Evolutionary conservation across 2,329 filamentous ascomycete species (phyloP), one percentile per base, ranked within the genome.

Genomic region (Monosporascus sp.): DNA sequence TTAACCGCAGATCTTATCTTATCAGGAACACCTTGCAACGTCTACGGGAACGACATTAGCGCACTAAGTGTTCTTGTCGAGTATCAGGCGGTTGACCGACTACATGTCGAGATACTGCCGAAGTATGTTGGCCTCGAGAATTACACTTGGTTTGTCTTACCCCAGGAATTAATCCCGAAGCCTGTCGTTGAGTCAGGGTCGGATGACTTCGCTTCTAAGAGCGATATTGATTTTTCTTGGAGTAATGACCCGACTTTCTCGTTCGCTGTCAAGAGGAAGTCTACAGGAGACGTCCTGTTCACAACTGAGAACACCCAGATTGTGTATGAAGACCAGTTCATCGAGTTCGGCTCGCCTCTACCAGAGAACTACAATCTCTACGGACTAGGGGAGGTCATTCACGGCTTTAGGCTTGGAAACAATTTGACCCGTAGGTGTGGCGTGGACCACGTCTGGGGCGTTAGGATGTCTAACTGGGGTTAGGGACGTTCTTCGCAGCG

Each of bases 271-370:
- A 75, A 72, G 46, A 81, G 84, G 31, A 79, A 77, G 59, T 77
- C 74, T 48, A 85, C 75, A 7, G 77, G 81, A 0, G 87, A 91
- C 63, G 76, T 84, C 0, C 70, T 92, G 0, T 91, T 91, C 65
- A 79, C 81, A 11, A 91, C 87, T 0, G 70, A 75, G 18, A 84
- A 83, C 5, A 81, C 75, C 2, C 78, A 81, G 11, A 70, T 92
- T 15, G 81, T 92, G 0, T 92, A 83, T 62, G 87, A 91, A 63
- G 80, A 91, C 59, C 88, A 92, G 62, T 92, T 90, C 67, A 80
- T 91, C 43, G 88, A 91, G 61, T 86, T 92, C 59, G 78, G 78
- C 5, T 86, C 84, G 18, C 66, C 76, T 26, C 67, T 91, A 15
- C 87, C 87, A 0, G 77, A 86, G 54, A 79, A 87, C 49, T 91